phyloP scores from a whole-genome alignment of 345 rosid genomes.

The Boechera stricta region DNA sequence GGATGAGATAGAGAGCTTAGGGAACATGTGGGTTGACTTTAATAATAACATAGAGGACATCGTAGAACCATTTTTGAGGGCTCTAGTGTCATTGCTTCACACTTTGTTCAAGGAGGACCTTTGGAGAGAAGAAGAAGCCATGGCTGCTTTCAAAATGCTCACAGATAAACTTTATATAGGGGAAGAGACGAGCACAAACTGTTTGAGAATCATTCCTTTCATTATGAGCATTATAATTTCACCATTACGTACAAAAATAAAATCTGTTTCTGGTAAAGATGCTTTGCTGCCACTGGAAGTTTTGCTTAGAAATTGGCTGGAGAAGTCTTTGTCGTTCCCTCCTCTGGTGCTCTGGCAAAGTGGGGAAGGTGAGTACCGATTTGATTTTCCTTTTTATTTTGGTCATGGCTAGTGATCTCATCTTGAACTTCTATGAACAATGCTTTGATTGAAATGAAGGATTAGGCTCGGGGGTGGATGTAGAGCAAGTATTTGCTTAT shows the following conservation, averaged over 20 bases:
- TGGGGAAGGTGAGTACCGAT: conserved; percentile 59
- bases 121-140: conserved; percentile 76
- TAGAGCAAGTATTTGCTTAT: conserved; percentile 14
- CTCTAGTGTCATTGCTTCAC: conserved; percentile 66
- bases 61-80: conserved; percentile 83
- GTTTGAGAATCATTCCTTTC: conserved; percentile 76
- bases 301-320: conserved; percentile 70
- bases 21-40: conserved; percentile 52
- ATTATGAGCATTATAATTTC: conserved; percentile 58
- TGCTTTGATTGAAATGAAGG: conserved; percentile 16
- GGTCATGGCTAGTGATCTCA: conserved; percentile 24
- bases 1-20: conserved; percentile 43
- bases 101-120: conserved; percentile 66
- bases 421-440: conserved; percentile 11
- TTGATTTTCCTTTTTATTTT: not conserved
- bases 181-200: conserved; percentile 64
- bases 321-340: conserved; percentile 68
- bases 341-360: conserved; percentile 66
- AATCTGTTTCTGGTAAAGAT: conserved; percentile 45
- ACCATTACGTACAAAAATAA: conserved; percentile 51
- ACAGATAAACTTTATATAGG: conserved; percentile 75
- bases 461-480: conserved; percentile 33
- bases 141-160: conserved; percentile 60
- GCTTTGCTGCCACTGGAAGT: conserved; percentile 50
- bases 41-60: conserved; percentile 57